Conservation (phyloP, 2,329 filamentous ascomycete genomes). For the Pseudogymnoascus sp. region DNA sequence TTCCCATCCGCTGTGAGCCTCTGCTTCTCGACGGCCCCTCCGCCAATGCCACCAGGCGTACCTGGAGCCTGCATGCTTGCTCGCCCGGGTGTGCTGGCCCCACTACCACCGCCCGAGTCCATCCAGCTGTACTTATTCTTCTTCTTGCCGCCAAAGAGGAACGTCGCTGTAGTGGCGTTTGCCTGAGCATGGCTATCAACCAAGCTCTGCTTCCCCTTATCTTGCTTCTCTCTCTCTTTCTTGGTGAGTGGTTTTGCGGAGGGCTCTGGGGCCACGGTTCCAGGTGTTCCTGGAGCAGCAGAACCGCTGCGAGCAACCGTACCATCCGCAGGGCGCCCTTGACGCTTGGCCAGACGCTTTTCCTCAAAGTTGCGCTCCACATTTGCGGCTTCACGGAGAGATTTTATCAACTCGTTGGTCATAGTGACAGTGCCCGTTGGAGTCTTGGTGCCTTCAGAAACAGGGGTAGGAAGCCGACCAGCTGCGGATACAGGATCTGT, state of each 20-base stretch:
- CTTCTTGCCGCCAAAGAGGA: slow-evolving; percentile 59
- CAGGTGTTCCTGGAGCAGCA: slow-evolving; percentile 51
- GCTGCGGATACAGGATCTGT: slow-evolving; percentile 26
- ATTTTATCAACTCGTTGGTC: slow-evolving; percentile 35
- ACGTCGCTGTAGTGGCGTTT: slow-evolving; percentile 73
- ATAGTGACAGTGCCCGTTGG: slow-evolving; percentile 34
- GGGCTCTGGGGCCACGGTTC: slow-evolving; percentile 51
- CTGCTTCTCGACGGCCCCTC: slow-evolving; percentile 29
- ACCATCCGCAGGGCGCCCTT: slow-evolving; percentile 47
- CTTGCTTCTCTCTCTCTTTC: slow-evolving; percentile 74
- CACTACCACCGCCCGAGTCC: slow-evolving; percentile 48
- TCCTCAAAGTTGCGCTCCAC: slow-evolving; percentile 67
- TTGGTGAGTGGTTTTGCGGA: slow-evolving; percentile 69
- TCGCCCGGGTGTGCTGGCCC: slow-evolving; percentile 40
- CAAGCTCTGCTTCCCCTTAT: slow-evolving; percentile 65
- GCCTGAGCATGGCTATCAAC: slow-evolving; percentile 72
- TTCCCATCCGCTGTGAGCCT: slow-evolving; percentile 48
- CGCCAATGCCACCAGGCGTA: slow-evolving; percentile 29
- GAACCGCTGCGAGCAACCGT: slow-evolving; percentile 37
- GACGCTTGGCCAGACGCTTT: slow-evolving; percentile 56
- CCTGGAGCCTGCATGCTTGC: slow-evolving; percentile 29
- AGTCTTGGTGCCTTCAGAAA: slow-evolving; percentile 41
- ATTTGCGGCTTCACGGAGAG: slow-evolving; percentile 53
- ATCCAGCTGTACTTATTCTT: slow-evolving; percentile 70
- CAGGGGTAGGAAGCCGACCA: slow-evolving; percentile 35